Percentiles rank a stretch among this genome's conserved stretches.
Evolutionary conservation across 2,329 filamentous ascomycete genomes (phyloP).

Genomic region (Diaporthe helianthi): DNA sequence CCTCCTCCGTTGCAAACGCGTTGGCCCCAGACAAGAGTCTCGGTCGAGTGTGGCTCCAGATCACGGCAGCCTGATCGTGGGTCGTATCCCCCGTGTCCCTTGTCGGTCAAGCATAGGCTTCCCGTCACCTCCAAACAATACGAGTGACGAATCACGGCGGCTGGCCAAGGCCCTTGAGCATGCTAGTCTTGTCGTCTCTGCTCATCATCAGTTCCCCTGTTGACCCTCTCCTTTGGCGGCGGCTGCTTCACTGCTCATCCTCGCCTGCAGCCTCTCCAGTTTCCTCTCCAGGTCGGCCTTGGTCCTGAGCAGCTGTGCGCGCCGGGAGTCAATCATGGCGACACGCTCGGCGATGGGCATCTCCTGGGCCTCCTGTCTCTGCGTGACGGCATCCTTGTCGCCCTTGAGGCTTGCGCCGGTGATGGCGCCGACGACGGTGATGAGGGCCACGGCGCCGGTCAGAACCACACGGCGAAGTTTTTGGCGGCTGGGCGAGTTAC

Average conservation of each 20-base stretch:
- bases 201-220: not conserved
- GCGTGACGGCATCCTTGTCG: slow-evolving; percentile 16
- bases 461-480: slow-evolving; percentile 38
- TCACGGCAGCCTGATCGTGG: not conserved
- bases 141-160: not conserved
- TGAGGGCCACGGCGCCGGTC: slow-evolving; percentile 41
- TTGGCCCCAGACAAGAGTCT: no score
- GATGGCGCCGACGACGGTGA: slow-evolving; percentile 42
- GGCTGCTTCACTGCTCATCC: slow-evolving; percentile 39
- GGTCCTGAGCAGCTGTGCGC: slow-evolving; percentile 37
- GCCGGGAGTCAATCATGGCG: slow-evolving; percentile 41
- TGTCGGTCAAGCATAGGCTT: not conserved
- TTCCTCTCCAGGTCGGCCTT: slow-evolving; percentile 43
- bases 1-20: not conserved
- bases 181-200: not conserved
- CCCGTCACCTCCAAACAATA: not conserved
- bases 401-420: slow-evolving; percentile 46
- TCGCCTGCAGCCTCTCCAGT: slow-evolving; percentile 39
- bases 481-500: slow-evolving; percentile 18
- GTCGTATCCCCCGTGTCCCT: not conserved
- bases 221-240: slow-evolving; percentile 3
- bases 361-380: slow-evolving; percentile 39
- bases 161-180: no score
- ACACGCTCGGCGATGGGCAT: slow-evolving; percentile 41
- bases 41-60: not conserved